Conservation (phyloP, 2,329 filamentous ascomycete species). For the Capronia coronata region DNA sequence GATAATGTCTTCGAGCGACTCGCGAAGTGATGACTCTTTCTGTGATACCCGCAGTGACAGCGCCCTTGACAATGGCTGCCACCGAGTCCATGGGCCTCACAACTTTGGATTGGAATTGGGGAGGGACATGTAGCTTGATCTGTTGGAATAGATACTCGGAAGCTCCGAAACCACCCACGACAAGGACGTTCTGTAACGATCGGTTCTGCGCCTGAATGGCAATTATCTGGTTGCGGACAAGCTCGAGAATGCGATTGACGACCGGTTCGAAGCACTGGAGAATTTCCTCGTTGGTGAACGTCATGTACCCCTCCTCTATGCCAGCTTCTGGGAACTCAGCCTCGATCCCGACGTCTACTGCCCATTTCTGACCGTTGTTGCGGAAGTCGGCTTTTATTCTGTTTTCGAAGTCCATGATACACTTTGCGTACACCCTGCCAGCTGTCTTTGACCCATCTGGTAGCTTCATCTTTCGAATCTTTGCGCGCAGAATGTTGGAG, state of each 20-base stretch:
- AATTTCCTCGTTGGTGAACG: slow-evolving; percentile 98
- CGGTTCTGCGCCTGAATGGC: slow-evolving; percentile 97
- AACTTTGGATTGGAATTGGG: slow-evolving; percentile 97
- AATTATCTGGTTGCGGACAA: slow-evolving; percentile 97
- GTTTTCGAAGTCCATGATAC: slow-evolving; percentile 99
- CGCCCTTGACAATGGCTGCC: slow-evolving; percentile 95
- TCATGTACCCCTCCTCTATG: slow-evolving; percentile 99
- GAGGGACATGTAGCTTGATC: slow-evolving; percentile 96
- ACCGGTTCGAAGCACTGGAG: slow-evolving; percentile 98
- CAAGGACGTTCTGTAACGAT: slow-evolving; percentile 86
- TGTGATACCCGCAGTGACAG: slow-evolving; percentile 94
- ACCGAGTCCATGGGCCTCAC: slow-evolving; percentile 98
- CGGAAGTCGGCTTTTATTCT: slow-evolving; percentile 99
- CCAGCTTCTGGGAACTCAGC: slow-evolving; percentile 95
- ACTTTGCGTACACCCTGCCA: slow-evolving; percentile 97
- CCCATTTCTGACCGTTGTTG: slow-evolving; percentile 99
- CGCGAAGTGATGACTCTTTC: slow-evolving; percentile 95
- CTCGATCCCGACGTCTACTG: slow-evolving; percentile 96
- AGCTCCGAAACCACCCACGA: slow-evolving; percentile 95
- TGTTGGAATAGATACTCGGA: slow-evolving; percentile 99
- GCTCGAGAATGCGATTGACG: slow-evolving; percentile 90
- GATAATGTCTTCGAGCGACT: slow-evolving; percentile 93
- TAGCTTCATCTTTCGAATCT: slow-evolving; percentile 98
- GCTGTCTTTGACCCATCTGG: slow-evolving; percentile 94
- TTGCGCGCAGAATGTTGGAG: slow-evolving; percentile 92